phyloP scores from a whole-genome alignment of 805 yeast species.

The Lachancea fermentati region DNA sequence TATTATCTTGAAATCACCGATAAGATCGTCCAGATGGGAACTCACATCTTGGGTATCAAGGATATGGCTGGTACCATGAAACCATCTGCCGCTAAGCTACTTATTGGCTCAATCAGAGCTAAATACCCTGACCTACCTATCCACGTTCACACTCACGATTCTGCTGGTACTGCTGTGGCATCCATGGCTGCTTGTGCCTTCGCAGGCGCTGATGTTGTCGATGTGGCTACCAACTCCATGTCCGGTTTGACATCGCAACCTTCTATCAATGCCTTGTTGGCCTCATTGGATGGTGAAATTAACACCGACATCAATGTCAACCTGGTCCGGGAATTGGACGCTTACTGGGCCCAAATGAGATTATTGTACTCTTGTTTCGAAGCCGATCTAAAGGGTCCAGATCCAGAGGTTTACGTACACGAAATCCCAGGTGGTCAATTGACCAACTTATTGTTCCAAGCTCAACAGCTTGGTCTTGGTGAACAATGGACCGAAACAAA shows the following conservation, averaged over 20 bases:
- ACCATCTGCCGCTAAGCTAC: slow-evolving; percentile 83
- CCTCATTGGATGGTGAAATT: slow-evolving; percentile 83
- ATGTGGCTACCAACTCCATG: slow-evolving; percentile 94
- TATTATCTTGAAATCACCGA: slow-evolving; percentile 82
- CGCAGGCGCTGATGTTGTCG: slow-evolving; percentile 98
- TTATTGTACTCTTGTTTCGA: slow-evolving; percentile 93
- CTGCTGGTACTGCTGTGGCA: slow-evolving; percentile 99
- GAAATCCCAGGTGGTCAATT: slow-evolving; percentile 99
- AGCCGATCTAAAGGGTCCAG: slow-evolving; percentile 98
- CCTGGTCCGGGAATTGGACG: slow-evolving; percentile 75
- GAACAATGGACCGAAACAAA: slow-evolving; percentile 95
- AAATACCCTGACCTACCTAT: slow-evolving; percentile 92
- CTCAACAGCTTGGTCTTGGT: slow-evolving; percentile 97
- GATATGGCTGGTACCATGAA: slow-evolving; percentile 99
- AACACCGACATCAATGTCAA: slow-evolving; percentile 64
- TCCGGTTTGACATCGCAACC: slow-evolving; percentile 99
- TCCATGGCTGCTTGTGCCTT: slow-evolving; percentile 90
- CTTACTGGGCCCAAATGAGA: slow-evolving; percentile 99
- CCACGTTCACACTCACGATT: slow-evolving; percentile 98
- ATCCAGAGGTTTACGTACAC: slow-evolving; percentile 97
- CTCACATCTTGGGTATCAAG: slow-evolving; percentile 94
- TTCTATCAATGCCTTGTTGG: slow-evolving; percentile 85
- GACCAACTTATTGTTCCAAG: slow-evolving; percentile 97
- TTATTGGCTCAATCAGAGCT: slow-evolving; percentile 75
- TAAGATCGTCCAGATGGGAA: slow-evolving; percentile 85